These are phyloP conservation scores for Annulohypoxylon maeteangense DNA, from an alignment of 495 filamentous ascomycete species.

Conservation along the genomic window DNA sequence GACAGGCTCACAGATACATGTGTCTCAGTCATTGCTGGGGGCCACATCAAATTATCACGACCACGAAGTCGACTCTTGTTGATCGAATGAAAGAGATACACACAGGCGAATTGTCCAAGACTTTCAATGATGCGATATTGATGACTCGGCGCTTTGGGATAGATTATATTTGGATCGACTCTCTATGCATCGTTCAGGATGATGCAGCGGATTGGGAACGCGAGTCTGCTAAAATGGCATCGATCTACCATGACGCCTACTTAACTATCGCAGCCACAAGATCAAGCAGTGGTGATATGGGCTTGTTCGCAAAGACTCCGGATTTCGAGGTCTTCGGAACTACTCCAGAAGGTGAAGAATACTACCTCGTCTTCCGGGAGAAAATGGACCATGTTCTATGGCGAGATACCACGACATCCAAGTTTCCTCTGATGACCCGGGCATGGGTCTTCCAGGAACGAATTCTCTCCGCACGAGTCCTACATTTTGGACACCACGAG, in stretches of 20 bases:
- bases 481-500: background rate
- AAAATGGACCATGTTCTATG: background rate
- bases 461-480: background rate
- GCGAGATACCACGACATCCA: background rate
- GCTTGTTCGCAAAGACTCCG: background rate
- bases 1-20: background rate
- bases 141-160: background rate
- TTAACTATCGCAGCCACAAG: constrained; percentile 3
- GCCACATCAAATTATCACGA: constrained; percentile 2
- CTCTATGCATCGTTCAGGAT: constrained; percentile 12
- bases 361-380: background rate
- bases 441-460: constrained; percentile 11
- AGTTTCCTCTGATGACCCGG: background rate
- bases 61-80: background rate
- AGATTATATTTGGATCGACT: constrained; percentile 11
- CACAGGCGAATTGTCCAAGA: background rate
- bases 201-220: constrained; percentile 1
- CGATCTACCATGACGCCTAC: constrained; percentile 1
- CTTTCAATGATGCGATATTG: background rate
- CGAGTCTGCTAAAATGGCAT: background rate
- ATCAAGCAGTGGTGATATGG: background rate
- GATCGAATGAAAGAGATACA: background rate
- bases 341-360: background rate
- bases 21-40: constrained; percentile 18
- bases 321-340: constrained; percentile 5